Conservation (phyloP, 2,329 filamentous ascomycete species). For the Pseudomassariella vexata region DNA sequence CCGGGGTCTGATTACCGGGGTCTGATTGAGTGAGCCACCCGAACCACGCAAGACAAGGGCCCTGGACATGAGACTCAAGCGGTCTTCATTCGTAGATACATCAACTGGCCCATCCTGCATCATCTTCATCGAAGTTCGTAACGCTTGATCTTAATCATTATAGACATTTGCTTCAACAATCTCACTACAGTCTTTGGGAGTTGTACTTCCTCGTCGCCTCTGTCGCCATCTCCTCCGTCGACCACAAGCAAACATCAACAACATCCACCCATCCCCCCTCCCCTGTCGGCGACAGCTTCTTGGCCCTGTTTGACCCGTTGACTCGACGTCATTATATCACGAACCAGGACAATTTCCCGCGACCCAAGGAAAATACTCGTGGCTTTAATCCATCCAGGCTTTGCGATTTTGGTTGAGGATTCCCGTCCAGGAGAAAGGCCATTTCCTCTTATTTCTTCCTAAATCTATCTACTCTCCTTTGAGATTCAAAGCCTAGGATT, state of each 20-base stretch:
- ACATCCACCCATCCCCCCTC: constrained; percentile 11
- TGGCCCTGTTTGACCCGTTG: constrained; percentile 37
- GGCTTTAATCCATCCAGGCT: constrained; percentile 13
- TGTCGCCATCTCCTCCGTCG: constrained; percentile 1
- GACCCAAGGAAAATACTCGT: constrained; percentile 17
- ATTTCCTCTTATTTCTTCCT: constrained; percentile 23
- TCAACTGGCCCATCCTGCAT: constrained; percentile 21
- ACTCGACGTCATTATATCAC: constrained; percentile 36
- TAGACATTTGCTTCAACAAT: constrained; percentile 7
- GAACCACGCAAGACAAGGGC: constrained; percentile 23
- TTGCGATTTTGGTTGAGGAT: constrained; percentile 22
- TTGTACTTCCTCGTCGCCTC: constrained; percentile 6
- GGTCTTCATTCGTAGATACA: constrained; percentile 24
- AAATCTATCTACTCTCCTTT: constrained; percentile 11
- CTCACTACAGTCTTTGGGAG: constrained; percentile 6
- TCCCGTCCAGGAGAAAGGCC: constrained; percentile 22
- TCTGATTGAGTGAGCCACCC: constrained; percentile 27
- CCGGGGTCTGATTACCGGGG: constrained; percentile 18
- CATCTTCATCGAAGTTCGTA: constrained; percentile 16
- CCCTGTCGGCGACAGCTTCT: constrained; percentile 15
- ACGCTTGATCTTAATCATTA: constrained; percentile 1
- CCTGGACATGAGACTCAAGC: constrained; percentile 14
- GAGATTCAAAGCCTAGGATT: constrained; percentile 15
- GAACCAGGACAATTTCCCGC: constrained; percentile 11
- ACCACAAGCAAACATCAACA: too few species aligned